Base-by-base conservation (phyloP, 202 grass and related monocot genomes). In the Setaria viridis region DNA sequence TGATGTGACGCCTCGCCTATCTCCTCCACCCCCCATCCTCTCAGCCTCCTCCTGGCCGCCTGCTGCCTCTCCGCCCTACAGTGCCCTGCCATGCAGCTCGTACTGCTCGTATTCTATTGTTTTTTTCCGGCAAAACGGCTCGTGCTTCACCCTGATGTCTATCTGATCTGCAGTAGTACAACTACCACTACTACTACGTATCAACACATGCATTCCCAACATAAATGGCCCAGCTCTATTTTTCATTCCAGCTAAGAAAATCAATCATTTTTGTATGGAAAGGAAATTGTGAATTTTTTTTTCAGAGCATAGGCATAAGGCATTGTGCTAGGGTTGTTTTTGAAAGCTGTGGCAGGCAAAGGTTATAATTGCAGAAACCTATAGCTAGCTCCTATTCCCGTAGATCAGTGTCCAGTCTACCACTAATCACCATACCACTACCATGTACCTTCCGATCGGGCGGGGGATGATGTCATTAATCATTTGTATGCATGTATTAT, bases 1-100 rank as follows among this genome's bases (percentile, higher is more conserved):
- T 48, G 32, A 74, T 30, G 70, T 46, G 81, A 83, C 67, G 67
- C 54, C 67, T 82, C 54, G 39, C 75, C 56, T 30, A 41, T 37
- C 65, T 25, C 15, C 59, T 6, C 7, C 53, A 25, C 20, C 20
- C n/a, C 8, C 21, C 11, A 4, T 25, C 57, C 9, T 25, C 57
- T n/a, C 20, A 21, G 53, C 13, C 47, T 39, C 55, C 74, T 41
- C 20, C 42, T 6, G 43, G 1, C 43, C 43, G 0, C 8, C 9
- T 11, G 13, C 72, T 9, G 34, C 34, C 51, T 58, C 59, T 62
- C 59, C 59, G 25, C 25, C 59, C 59, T 6, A 76, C 73, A 42
- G 32, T 75, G 32, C 46, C n/a, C 25, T 67, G 64, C 16, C 64
- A 41, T 67, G 35, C 59, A 32, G 8, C 25, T 62, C 58, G 58